Base-by-base conservation (phyloP, 257 asterid genomes). In the Nicotiana attenuata region DNA sequence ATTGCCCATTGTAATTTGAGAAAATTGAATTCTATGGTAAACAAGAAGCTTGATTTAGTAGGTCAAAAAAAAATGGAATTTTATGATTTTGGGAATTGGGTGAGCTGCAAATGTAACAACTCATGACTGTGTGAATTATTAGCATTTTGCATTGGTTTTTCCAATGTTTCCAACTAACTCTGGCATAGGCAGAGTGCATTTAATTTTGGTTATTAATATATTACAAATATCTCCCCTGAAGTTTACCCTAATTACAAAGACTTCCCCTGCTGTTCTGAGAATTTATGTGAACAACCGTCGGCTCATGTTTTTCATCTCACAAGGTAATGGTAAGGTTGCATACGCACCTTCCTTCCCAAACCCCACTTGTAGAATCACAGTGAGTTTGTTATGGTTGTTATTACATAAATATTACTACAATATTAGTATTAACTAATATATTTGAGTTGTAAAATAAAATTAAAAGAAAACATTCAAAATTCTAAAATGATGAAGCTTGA, bases 1-100 rank as follows among this genome's bases (percentile, higher is more conserved):
- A 85, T 76, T 90, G 22, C 98, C 97, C 99, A 92, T 95, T 73
- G 63, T 47, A 47, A 73, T 22, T 24, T 33, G n/a, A 73, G 15
- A 10, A 47, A 73, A 73, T 2, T 71, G 35, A 41, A 68, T 19
- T 35, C 10, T 68, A 68, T 35, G 29, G 52, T 10, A 7, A 68
- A 68, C 28, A 67, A 69, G 57, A 69, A 69, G 41, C 29, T 68
- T 31, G 35, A 31, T 31, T 31, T 31, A 31, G 35, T 31, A 31
- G 35, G 35, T 31, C 35, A 31, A 31, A 31, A 31, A 31, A 31
- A 31, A 69, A 38, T 20, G 33, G 11, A 35, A 38, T 5, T 2
- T 38, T 68, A 9, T 20, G n/a, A 67, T 35, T 67, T 67, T 67
- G 55, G 55, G 4, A 35, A 67, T 19, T 67, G 38, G 55, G n/a